These are phyloP conservation scores for Tricholoma matsutake DNA, from an alignment of 768 basidiomycete genomes.

Conservation along the genomic window DNA sequence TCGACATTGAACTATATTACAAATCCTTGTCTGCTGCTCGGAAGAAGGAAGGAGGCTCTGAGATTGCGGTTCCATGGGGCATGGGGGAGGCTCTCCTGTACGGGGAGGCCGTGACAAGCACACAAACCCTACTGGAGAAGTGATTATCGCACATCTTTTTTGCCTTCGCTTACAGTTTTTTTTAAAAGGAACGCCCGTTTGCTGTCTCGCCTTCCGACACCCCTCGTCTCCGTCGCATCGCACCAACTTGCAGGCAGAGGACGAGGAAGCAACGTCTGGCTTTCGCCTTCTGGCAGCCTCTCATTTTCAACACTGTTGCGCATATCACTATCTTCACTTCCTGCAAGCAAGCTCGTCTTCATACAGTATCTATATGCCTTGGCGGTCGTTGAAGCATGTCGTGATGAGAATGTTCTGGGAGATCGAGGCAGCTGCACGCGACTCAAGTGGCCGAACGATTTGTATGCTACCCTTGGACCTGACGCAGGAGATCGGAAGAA, in stretches of 20 bases:
- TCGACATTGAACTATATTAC: conserved; percentile 66
- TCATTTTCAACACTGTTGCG: conserved; percentile 78
- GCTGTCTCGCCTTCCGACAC: conserved; percentile 65
- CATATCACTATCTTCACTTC: conserved; percentile 46
- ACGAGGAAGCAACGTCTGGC: conserved; percentile 86
- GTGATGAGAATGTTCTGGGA: conserved; percentile 53
- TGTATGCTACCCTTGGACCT: conserved; percentile 67
- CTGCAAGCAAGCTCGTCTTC: conserved; percentile 76
- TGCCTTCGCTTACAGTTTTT: conserved; percentile 1
- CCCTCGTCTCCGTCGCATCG: conserved; percentile 80
- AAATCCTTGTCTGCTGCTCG: conserved; percentile 39
- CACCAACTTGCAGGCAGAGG: conserved; percentile 88
- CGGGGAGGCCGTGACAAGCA: conserved; percentile 88
- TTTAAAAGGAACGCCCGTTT: conserved; percentile 70
- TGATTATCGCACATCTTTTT: conserved; percentile 34
- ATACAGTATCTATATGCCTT: conserved; percentile 90
- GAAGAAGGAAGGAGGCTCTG: conserved; percentile 20
- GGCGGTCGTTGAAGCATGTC: conserved; percentile 85
- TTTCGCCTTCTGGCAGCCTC: conserved; percentile 88
- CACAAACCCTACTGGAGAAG: conserved; percentile 94
- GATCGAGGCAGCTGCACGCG: conserved; percentile 54
- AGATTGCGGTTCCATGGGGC: conserved; percentile 38
- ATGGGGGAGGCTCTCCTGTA: conserved; percentile 82
- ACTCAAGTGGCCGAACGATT: conserved; percentile 97
- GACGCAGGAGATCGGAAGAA: conserved; percentile 59